These are phyloP conservation scores for Dorcoceras hygrometricum DNA, from an alignment of 257 asterid genomes.

Conservation along the genomic window DNA sequence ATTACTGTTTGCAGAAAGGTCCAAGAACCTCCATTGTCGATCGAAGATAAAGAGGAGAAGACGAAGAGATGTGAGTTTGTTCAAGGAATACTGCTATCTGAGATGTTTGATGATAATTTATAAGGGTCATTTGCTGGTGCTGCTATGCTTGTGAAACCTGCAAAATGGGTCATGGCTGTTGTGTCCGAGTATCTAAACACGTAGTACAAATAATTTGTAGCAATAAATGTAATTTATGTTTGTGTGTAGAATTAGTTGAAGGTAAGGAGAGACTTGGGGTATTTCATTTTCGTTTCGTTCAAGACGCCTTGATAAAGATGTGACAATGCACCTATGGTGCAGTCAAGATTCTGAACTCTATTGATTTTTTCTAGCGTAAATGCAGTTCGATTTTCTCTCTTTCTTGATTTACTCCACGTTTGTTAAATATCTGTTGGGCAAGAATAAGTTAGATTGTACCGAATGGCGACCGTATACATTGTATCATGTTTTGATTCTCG, in stretches of 20 bases:
- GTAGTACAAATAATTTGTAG: conserved; percentile 37
- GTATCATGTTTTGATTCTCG: not conserved
- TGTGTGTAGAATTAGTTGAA: conserved; percentile 38
- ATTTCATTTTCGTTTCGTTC: conserved; percentile 25
- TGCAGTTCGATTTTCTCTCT: not conserved
- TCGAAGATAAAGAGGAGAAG: conserved; percentile 87
- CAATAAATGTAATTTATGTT: conserved; percentile 43
- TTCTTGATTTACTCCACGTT: not conserved
- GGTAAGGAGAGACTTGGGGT: conserved; percentile 25
- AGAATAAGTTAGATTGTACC: not conserved
- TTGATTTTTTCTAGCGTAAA: not conserved
- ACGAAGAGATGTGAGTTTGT: conserved; percentile 65
- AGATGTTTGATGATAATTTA: conserved; percentile 59
- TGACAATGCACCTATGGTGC: conserved; percentile 1
- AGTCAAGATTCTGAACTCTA: not conserved
- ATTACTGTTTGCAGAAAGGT: conserved; percentile 51
- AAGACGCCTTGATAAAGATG: conserved; percentile 22
- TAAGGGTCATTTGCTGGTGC: conserved; percentile 19
- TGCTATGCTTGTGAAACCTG: conserved; percentile 11
- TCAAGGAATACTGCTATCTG: conserved; percentile 72
- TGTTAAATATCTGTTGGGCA: not conserved
- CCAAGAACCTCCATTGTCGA: conserved; percentile 62
- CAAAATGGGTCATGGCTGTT: not conserved
- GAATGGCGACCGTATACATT: too few relatives aligned
- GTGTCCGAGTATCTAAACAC: conserved; percentile 22